Evolutionary conservation across 2,329 filamentous ascomycete species (phyloP).

Genomic region (Claviceps sorghi): DNA sequence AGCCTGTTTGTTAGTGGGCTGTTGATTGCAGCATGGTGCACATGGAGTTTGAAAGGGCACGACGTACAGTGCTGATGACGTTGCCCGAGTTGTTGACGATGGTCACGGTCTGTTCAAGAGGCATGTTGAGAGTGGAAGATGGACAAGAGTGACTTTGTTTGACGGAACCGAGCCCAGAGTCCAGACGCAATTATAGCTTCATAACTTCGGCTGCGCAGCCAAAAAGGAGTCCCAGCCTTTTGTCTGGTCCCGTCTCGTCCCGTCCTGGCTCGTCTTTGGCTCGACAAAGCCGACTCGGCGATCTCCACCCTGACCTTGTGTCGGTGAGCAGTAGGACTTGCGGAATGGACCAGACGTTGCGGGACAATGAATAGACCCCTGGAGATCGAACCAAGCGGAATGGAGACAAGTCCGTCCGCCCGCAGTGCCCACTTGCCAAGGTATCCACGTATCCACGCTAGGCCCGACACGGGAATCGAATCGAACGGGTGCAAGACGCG

Average conservation of each 20-base stretch:
- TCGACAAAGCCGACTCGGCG: too few relatives aligned
- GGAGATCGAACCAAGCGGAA: too few relatives aligned
- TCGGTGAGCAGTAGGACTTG: too few relatives aligned
- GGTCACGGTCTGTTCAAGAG: conserved; percentile 58
- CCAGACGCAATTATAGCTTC: background rate
- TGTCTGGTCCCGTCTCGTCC: too few relatives aligned
- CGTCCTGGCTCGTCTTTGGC: too few relatives aligned
- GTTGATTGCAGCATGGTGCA: too few relatives aligned
- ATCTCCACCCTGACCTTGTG: too few relatives aligned
- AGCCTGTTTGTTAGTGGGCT: background rate
- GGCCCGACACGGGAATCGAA: conserved; percentile 4
- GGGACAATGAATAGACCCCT: too few relatives aligned
- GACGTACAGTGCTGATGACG: conserved; percentile 70
- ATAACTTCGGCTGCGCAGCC: background rate
- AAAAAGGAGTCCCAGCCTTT: background rate
- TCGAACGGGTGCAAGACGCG: background rate
- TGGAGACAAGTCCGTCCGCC: background rate
- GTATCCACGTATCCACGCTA: conserved; percentile 1
- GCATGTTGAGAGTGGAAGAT: conserved; percentile 16
- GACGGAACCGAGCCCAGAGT: background rate
- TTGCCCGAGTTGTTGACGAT: conserved; percentile 86
- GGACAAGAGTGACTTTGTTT: background rate
- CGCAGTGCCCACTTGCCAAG: background rate
- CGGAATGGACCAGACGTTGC: too few relatives aligned
- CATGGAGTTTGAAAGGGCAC: background rate